Evolutionary conservation across 345 rosid species (phyloP).

Genomic region (Cardiospermum halicacabum): DNA sequence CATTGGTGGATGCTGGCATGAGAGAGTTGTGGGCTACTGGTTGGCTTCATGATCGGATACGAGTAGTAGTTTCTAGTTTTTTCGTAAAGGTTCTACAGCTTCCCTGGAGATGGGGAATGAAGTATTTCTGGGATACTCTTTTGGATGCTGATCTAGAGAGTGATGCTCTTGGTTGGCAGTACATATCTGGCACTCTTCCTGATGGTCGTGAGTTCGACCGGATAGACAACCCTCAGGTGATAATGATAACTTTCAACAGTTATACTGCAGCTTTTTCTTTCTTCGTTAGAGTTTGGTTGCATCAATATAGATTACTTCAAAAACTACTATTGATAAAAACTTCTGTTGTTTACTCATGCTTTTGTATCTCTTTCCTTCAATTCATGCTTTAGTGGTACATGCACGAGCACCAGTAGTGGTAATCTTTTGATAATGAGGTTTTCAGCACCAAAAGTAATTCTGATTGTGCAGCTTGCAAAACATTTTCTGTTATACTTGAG

Average conservation of each 20-base stretch:
- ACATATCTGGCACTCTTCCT: constrained; percentile 89
- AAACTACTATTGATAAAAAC: constrained; percentile 1
- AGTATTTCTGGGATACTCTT: constrained; percentile 98
- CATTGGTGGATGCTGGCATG: constrained; percentile 98
- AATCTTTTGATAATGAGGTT: background rate
- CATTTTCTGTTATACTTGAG: too few species aligned
- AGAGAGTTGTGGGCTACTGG: constrained; percentile 98
- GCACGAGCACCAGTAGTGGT: background rate
- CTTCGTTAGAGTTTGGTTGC: background rate
- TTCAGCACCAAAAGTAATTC: background rate
- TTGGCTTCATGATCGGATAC: constrained; percentile 93
- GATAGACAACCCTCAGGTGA: constrained; percentile 89
- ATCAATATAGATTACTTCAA: background rate
- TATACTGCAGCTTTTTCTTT: background rate
- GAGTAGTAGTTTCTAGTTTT: constrained; percentile 96
- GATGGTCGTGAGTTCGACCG: constrained; percentile 89
- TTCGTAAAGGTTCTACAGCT: constrained; percentile 94
- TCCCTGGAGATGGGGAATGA: constrained; percentile 99
- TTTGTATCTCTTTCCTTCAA: background rate
- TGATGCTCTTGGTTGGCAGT: constrained; percentile 99
- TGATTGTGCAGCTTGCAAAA: background rate
- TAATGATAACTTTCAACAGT: constrained; percentile 6
- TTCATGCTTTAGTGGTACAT: background rate
- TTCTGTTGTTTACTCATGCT: background rate
- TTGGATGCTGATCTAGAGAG: constrained; percentile 96